Evolutionary conservation across 352 stramenopile species (phyloP).

Genomic region (Phytophthora pini): DNA sequence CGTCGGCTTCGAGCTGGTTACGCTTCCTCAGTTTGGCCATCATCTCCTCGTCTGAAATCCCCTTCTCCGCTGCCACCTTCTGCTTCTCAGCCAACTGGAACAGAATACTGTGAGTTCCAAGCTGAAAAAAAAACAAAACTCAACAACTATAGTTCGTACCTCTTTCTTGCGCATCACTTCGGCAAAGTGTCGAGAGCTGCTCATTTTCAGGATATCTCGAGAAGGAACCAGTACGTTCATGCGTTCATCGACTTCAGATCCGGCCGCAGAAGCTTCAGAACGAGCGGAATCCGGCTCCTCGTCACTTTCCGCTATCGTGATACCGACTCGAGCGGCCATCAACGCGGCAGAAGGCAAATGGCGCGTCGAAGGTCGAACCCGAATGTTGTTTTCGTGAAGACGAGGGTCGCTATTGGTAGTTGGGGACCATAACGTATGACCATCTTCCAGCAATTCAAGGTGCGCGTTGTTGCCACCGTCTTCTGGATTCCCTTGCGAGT

Average conservation of each 20-base stretch:
- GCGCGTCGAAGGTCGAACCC: constrained; percentile 50
- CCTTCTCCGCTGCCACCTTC: constrained; percentile 76
- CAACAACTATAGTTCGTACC: constrained; percentile 32
- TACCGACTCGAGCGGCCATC: constrained; percentile 31
- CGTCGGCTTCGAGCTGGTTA: constrained; percentile 71
- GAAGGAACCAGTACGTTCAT: constrained; percentile 74
- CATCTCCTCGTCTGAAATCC: constrained; percentile 88
- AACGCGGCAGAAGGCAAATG: constrained; percentile 17
- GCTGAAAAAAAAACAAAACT: not conserved
- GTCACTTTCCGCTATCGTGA: constrained; percentile 41
- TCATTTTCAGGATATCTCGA: constrained; percentile 88
- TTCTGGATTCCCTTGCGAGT: constrained; percentile 23
- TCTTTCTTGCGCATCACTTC: constrained; percentile 87
- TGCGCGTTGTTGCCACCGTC: constrained; percentile 37
- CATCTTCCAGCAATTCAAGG: constrained; percentile 59
- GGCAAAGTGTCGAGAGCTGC: constrained; percentile 80
- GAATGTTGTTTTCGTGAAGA: constrained; percentile 84
- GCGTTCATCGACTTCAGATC: constrained; percentile 36
- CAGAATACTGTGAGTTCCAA: constrained; percentile 4
- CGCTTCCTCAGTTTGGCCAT: constrained; percentile 79
- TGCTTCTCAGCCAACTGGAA: constrained; percentile 73
- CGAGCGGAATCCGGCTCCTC: constrained; percentile 59
- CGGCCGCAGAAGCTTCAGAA: constrained; percentile 49
- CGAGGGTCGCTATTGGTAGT: constrained; percentile 74
- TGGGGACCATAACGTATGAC: constrained; percentile 64